These are phyloP conservation scores for Pichia sp. DNA, from an alignment of 1,139 yeast genomes.

Conservation along the genomic window DNA sequence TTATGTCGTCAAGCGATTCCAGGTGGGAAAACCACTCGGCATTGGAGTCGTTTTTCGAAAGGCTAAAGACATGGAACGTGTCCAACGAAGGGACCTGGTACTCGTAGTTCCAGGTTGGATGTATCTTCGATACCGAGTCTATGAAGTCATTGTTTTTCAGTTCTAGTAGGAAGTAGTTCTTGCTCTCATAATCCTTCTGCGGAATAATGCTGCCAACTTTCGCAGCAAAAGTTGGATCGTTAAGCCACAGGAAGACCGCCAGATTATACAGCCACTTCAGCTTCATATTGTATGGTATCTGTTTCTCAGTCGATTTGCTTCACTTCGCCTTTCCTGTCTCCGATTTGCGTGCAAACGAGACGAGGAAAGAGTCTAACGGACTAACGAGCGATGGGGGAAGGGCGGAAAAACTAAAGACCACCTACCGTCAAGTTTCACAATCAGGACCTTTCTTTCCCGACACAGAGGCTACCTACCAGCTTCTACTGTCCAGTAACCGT, in stretches of 20 bases:
- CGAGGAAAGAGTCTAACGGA: background rate
- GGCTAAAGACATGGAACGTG: slow-evolving; percentile 59
- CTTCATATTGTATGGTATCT: background rate
- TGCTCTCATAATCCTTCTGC: slow-evolving; percentile 37
- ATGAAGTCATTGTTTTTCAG: slow-evolving; percentile 28
- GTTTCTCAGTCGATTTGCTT: background rate
- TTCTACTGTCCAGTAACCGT: no score
- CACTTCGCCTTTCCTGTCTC: background rate
- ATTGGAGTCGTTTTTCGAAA: slow-evolving; percentile 33
- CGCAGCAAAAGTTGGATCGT: background rate
- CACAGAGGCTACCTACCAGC: no score
- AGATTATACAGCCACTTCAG: slow-evolving; percentile 2
- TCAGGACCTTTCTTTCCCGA: background rate
- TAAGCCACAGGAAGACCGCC: background rate
- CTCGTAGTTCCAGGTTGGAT: slow-evolving; percentile 48
- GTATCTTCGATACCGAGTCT: slow-evolving; percentile 34
- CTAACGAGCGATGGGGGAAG: background rate
- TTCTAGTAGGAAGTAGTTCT: slow-evolving; percentile 58
- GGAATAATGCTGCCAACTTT: slow-evolving; percentile 14
- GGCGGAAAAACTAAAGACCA: background rate
- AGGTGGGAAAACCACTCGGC: slow-evolving; percentile 33
- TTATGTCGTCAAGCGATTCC: slow-evolving; percentile 12
- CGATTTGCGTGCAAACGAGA: background rate
- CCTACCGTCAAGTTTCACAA: background rate
- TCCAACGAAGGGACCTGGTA: slow-evolving; percentile 56